Conservation (phyloP, 352 stramenopile genomes). For the Phytophthora hibernalis region DNA sequence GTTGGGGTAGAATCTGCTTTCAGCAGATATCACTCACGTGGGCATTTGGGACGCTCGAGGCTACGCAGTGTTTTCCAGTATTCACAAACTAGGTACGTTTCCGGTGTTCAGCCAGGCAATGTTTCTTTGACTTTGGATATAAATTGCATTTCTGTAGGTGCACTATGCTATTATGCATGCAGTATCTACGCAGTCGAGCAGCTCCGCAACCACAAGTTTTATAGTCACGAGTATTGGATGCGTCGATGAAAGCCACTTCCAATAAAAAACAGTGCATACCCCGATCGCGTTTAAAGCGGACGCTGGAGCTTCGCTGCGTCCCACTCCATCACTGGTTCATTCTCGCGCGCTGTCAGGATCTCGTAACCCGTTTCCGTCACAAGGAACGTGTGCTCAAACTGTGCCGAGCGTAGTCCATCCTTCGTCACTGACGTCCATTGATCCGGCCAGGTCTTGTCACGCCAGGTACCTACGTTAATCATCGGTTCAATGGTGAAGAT, state of each 20-base stretch:
- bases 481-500: constrained; percentile 99
- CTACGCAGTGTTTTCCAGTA: constrained; percentile 52
- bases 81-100: constrained; percentile 63
- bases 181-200: constrained; percentile 59
- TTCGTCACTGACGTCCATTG: constrained; percentile 98
- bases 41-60: constrained; percentile 54
- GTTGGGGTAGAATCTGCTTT: constrained; percentile 43
- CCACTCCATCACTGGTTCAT: constrained; percentile 91
- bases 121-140: no score
- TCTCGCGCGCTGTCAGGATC: constrained; percentile 94
- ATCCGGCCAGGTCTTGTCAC: constrained; percentile 96
- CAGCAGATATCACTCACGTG: constrained; percentile 29
- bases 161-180: constrained; percentile 59
- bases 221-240: constrained; percentile 62
- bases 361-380: constrained; percentile 98
- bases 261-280: neutral
- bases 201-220: constrained; percentile 62
- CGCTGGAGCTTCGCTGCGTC: neutral
- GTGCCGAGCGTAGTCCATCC: constrained; percentile 95
- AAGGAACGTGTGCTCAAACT: constrained; percentile 99
- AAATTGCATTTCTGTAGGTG: constrained; percentile 37
- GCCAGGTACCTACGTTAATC: constrained; percentile 97
- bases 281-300: no score
- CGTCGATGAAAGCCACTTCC: constrained; percentile 21
- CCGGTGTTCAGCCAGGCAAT: neutral